Evolutionary conservation across 768 basidiomycete genomes (phyloP), one percentile per base, ranked within the genome.

Genomic region (Macrolepiota dolichaula): DNA sequence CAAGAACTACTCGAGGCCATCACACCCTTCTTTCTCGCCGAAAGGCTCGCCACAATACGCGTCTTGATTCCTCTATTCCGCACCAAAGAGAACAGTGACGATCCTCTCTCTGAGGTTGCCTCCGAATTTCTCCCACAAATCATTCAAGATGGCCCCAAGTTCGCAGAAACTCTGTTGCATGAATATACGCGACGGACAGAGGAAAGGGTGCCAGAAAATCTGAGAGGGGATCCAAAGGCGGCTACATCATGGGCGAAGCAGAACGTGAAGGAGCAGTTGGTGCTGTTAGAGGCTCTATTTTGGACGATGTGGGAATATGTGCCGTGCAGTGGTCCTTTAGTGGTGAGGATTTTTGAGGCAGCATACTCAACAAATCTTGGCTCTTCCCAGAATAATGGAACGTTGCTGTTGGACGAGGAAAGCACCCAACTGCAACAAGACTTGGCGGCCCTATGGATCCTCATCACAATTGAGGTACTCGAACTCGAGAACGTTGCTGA

Each of bases 281-380:
- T 87, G 11, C 69, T 94, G 46, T 76, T 97, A 52, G 93, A 97
- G 65, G 84, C 96, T 36, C 78, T 97, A 49, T 98, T 97, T 73
- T 92, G 92, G 85, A 81, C 86, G 4, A 88, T 94, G 83, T 96
- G 89, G 86, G 85, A 83, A 12, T 87, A 85, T 60, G 82, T 84
- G 11, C 73, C 87, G 0, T 88, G 91, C 66, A 81, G 78, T 38
- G 91, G 88, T 1, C 74, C 81, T 3, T 68, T 89, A 59, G 86
- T 92, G 29, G 77, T 81, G 65, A 75, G 76, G 57, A 81, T 94
- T 38, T 85, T 86, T 70, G 79, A 87, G 61, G 79, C 85, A 1
- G 86, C 87, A 5, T 89, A 88, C 68, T 72, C 72, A 35, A 85
- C 86, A 0, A 78, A 83, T 46, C 79, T 93, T 4, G 92, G 92